Evolutionary conservation across 176 grass and related monocot species (phyloP), one percentile per base, ranked within the genome.

Genomic region (Saccharum spontaneum): DNA sequence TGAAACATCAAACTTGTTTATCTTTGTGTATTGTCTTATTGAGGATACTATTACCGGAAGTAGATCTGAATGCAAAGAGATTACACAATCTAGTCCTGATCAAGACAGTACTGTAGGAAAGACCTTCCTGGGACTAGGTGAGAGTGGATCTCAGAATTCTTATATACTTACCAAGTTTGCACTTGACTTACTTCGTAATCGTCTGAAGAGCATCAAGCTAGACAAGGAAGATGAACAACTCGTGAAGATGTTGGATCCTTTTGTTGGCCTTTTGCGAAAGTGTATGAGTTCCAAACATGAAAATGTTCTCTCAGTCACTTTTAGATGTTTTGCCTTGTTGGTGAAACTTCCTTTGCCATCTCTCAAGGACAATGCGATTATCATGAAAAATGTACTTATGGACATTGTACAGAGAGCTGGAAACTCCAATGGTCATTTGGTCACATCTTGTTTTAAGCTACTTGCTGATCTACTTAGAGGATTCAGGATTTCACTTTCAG

Each of bases 231-330:
- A 95, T 76, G 87, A 83, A 44, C 64, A 90, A 37, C 87, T 98
- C 63, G 69, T 98, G 48, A 90, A 88, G 20, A 92, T 92, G 93
- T 83, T 98, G 77, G 93, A 98, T 75, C 96, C 96, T 24, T 98
- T 98, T 85, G 81, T 98, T 68, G 86, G 87, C 38, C 87, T 95
- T 71, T 40, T 98, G 75, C 78, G 66, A 59, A 81, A 92, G 79
- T 98, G 96, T 69, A 54, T 98, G 40, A 90, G 73, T 81, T 98
- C 96, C 40, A 98, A 98, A 72, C 92, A 95, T 59, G 91, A 93
- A 88, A 87, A 76, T 79, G 89, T 95, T 65, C 72, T 98, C 71
- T 92, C 96, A 79, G 84, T 85, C 85, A 80, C 88, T 76, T 95
- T 98, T 76, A 94, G 92, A 84, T 98, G 93, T 84, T 72, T 95